Conservation (phyloP, 2,329 filamentous ascomycete genomes). For the Fragosphaeria purpurea region DNA sequence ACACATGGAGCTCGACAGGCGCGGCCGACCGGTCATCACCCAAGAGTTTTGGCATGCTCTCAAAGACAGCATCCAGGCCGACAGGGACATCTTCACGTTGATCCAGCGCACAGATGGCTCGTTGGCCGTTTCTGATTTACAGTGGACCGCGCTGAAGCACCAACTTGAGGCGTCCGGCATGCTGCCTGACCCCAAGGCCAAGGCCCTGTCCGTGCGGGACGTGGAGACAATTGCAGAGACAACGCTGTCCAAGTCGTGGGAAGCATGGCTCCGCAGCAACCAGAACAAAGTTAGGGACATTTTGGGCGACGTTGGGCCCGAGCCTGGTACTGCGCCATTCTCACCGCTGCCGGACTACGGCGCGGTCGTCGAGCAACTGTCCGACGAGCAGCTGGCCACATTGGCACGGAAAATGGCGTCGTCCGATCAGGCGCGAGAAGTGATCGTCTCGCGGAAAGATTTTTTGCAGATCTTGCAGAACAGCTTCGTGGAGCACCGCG, state of each 20-base stretch:
- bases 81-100: constrained; percentile 37
- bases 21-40: constrained; percentile 44
- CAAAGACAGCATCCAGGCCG: constrained; percentile 40
- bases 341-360: background rate
- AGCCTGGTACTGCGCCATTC: background rate
- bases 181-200: constrained; percentile 16
- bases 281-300: constrained; percentile 27
- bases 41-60: constrained; percentile 58
- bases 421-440: constrained; percentile 21
- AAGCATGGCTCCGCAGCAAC: constrained; percentile 43
- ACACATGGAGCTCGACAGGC: constrained; percentile 39
- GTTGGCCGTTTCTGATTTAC: constrained; percentile 31
- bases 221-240: constrained; percentile 20
- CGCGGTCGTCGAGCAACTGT: constrained; percentile 18
- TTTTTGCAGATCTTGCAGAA: constrained; percentile 34
- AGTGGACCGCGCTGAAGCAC: constrained; percentile 36
- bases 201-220: constrained; percentile 19
- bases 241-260: constrained; percentile 34
- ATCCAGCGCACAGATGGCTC: constrained; percentile 29
- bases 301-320: constrained; percentile 6
- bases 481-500: constrained; percentile 27
- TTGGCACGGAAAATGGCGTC: constrained; percentile 27
- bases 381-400: constrained; percentile 25
- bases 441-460: constrained; percentile 36
- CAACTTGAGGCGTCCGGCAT: constrained; percentile 26